phyloP scores from a whole-genome alignment of 768 basidiomycete genomes.

The Polyporus arcularius region DNA sequence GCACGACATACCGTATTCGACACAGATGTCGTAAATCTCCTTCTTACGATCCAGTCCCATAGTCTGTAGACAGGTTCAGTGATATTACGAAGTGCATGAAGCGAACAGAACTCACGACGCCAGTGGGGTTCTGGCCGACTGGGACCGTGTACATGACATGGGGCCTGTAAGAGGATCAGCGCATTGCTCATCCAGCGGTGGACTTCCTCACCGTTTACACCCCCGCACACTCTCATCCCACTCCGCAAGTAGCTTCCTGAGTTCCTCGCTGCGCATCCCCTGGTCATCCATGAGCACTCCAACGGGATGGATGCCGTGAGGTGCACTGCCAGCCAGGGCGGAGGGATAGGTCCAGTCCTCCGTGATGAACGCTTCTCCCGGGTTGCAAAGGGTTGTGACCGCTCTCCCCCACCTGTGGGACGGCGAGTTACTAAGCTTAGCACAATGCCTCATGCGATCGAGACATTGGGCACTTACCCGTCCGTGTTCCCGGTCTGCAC shows the following conservation, averaged over 20 bases:
- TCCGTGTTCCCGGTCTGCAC: conserved; percentile 73
- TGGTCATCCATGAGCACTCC: conserved; percentile 68
- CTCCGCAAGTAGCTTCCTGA: conserved; percentile 57
- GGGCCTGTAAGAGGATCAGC: conserved; percentile 40
- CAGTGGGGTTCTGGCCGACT: conserved; percentile 85
- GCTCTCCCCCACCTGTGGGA: conserved; percentile 53
- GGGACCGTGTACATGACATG: conserved; percentile 76
- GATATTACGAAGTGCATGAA: not conserved
- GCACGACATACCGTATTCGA: conserved; percentile 62
- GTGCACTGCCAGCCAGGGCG: conserved; percentile 40
- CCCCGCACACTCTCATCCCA: conserved; percentile 67
- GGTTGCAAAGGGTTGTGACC: conserved; percentile 62
- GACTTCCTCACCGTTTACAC: conserved; percentile 49
- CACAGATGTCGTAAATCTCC: conserved; percentile 79
- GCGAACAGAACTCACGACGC: conserved; percentile 47
- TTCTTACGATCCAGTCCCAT: conserved; percentile 67
- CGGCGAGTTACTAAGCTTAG: not conserved
- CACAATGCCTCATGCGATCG: conserved; percentile 5
- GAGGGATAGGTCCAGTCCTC: conserved; percentile 81
- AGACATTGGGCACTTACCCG: conserved; percentile 34
- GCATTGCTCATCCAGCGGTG: not conserved
- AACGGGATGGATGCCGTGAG: conserved; percentile 46
- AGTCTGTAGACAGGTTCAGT: conserved; percentile 41
- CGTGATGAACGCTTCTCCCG: conserved; percentile 57
- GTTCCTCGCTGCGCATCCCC: conserved; percentile 65